These are phyloP conservation scores for Immersiella caudata DNA, from an alignment of 495 filamentous ascomycete genomes.

Conservation along the genomic window DNA sequence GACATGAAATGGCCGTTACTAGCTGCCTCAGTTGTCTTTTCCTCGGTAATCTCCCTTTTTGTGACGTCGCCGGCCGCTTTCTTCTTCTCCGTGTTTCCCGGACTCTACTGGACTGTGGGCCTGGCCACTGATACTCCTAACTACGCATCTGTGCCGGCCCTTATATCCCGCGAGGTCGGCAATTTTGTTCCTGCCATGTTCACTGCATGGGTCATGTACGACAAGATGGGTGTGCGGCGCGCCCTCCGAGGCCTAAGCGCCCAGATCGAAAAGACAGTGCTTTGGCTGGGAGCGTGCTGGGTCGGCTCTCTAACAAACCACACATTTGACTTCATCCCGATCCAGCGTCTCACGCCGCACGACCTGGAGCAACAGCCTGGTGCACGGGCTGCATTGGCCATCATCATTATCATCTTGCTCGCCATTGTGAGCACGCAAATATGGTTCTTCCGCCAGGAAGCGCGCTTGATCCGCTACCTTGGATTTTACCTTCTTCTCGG, in stretches of 20 bases:
- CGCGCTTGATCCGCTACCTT: constrained; percentile 67
- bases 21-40: constrained; percentile 70
- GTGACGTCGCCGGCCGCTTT: constrained; percentile 68
- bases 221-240: constrained; percentile 60
- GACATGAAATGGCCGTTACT: constrained; percentile 77
- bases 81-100: constrained; percentile 72
- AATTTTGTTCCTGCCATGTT: constrained; percentile 79
- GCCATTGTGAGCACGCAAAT: constrained; percentile 67
- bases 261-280: constrained; percentile 70
- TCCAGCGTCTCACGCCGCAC: constrained; percentile 73
- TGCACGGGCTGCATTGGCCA: constrained; percentile 67
- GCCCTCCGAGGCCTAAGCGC: constrained; percentile 60
- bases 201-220: constrained; percentile 72
- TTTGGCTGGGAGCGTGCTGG: constrained; percentile 77
- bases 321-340: constrained; percentile 82
- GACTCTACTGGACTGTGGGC: constrained; percentile 76
- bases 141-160: constrained; percentile 49
- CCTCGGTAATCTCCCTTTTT: constrained; percentile 66
- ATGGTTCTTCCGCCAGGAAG: constrained; percentile 74
- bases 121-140: constrained; percentile 75
- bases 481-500: constrained; percentile 69
- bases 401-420: constrained; percentile 65
- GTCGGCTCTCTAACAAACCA: constrained; percentile 81
- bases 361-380: constrained; percentile 79
- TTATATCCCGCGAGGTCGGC: constrained; percentile 71